Evolutionary conservation across 1,284 basidiomycete species (phyloP).

Genomic region (Rhodotorula sp.): DNA sequence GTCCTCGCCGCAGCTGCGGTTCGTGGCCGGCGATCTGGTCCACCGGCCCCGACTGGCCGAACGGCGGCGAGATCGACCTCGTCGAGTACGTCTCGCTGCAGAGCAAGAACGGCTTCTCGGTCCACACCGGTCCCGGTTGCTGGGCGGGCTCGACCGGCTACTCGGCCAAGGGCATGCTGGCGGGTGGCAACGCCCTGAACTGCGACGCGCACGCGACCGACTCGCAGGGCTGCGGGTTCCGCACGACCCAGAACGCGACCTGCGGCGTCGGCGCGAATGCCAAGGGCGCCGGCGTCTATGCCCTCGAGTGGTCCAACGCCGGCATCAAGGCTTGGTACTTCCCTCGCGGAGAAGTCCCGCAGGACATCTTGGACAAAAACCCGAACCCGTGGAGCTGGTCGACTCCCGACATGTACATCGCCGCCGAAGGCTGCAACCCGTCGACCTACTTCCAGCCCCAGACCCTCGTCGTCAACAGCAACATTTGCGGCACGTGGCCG

Average conservation of each 20-base stretch:
- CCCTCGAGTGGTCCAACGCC: conserved; percentile 13
- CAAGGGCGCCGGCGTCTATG: conserved; percentile 41
- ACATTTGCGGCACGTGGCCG: conserved; percentile 20
- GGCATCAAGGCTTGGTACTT: conserved; percentile 35
- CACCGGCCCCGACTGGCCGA: conserved; percentile 27
- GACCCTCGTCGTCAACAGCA: conserved; percentile 17
- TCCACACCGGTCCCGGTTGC: conserved; percentile 25
- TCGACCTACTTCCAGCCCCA: conserved; percentile 29
- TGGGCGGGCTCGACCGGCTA: conserved; percentile 28
- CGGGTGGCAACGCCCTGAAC: conserved; percentile 16
- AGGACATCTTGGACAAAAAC: conserved; percentile 13
- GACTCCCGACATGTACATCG: conserved; percentile 20
- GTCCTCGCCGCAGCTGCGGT: conserved; percentile 5
- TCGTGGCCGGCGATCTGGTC: conserved; percentile 20
- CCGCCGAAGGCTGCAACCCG: conserved; percentile 11
- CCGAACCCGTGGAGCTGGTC: conserved; percentile 27
- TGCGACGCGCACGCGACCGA: conserved; percentile 17
- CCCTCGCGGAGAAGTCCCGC: conserved; percentile 18
- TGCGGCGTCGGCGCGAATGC: conserved; percentile 24
- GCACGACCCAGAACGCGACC: conserved; percentile 10
- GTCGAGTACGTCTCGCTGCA: conserved; percentile 29
- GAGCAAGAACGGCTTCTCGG: conserved; percentile 16
- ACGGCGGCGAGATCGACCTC: conserved; percentile 20
- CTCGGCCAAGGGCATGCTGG: conserved; percentile 17
- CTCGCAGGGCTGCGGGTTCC: conserved; percentile 25